phyloP scores from a whole-genome alignment of 2,329 filamentous ascomycete species.

The Talaromyces sp. region DNA sequence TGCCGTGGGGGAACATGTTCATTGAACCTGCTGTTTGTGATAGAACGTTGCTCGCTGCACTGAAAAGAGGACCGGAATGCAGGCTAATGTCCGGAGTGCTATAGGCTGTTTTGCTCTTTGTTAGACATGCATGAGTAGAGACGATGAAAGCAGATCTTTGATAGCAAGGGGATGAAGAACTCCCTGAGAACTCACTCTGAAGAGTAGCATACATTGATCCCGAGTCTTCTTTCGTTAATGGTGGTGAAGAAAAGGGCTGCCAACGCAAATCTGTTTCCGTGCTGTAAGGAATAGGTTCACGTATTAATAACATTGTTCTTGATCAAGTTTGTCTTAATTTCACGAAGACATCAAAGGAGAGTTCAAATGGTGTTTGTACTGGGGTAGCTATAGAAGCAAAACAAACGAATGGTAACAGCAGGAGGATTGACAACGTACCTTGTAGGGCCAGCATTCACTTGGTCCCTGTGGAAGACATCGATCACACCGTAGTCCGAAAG shows the following conservation, averaged over 20 bases:
- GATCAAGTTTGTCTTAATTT: background rate
- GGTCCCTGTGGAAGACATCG: background rate
- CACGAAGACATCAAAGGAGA: background rate
- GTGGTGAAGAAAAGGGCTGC: constrained; percentile 7
- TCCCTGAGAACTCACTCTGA: constrained; percentile 12
- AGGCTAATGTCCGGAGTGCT: constrained; percentile 12
- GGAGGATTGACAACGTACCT: constrained; percentile 9
- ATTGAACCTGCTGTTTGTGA: constrained; percentile 25
- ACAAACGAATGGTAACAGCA: background rate
- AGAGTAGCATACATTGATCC: constrained; percentile 19
- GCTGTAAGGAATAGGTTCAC: background rate
- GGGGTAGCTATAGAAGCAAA: background rate
- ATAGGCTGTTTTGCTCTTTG: constrained; percentile 6
- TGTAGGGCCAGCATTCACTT: background rate
- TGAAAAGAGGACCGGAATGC: constrained; percentile 25
- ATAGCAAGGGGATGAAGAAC: background rate
- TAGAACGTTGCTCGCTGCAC: constrained; percentile 28
- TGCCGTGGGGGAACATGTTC: constrained; percentile 27
- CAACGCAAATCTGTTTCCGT: constrained; percentile 1
- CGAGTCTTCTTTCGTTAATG: background rate
- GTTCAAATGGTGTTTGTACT: background rate
- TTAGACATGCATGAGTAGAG: background rate
- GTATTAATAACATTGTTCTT: background rate
- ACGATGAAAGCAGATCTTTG: background rate
- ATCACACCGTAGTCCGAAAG: background rate